Conservation (phyloP, 2,329 filamentous ascomycete genomes). For the Fusarium albosuccineum region DNA sequence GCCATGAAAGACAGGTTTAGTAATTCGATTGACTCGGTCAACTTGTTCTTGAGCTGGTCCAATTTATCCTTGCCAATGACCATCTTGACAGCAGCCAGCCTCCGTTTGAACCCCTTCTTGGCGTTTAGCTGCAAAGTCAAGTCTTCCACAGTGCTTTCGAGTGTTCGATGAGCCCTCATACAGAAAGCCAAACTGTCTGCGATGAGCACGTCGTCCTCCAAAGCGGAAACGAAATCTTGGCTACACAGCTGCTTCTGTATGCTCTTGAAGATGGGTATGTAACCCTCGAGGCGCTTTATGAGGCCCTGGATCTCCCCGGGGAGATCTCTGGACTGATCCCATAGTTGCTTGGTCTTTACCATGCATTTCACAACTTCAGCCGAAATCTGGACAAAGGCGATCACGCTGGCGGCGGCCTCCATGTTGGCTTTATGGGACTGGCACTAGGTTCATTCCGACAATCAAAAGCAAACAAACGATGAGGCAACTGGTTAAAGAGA, state of each 20-base stretch:
- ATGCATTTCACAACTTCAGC: slow-evolving; percentile 38
- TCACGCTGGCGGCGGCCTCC: slow-evolving; percentile 37
- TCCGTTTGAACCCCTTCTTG: slow-evolving; percentile 31
- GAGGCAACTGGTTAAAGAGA: background rate
- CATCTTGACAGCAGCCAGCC: slow-evolving; percentile 35
- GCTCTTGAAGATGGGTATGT: slow-evolving; percentile 27
- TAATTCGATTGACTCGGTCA: slow-evolving; percentile 28
- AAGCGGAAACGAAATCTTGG: slow-evolving; percentile 3
- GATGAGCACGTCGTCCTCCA: slow-evolving; percentile 14
- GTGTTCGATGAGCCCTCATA: slow-evolving; percentile 20
- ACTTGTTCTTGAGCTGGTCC: slow-evolving; percentile 28
- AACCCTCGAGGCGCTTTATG: slow-evolving; percentile 33
- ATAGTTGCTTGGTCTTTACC: slow-evolving; percentile 39
- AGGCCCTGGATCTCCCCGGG: slow-evolving; percentile 38
- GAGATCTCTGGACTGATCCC: slow-evolving; percentile 43
- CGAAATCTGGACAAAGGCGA: slow-evolving; percentile 45
- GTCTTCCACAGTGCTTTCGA: slow-evolving; percentile 33
- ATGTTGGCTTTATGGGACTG: slow-evolving; percentile 18
- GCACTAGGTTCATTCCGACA: background rate
- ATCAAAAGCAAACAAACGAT: background rate
- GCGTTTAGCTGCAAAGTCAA: slow-evolving; percentile 25
- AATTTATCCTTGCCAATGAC: slow-evolving; percentile 36
- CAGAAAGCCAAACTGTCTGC: slow-evolving; percentile 18
- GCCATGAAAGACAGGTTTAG: slow-evolving; percentile 32
- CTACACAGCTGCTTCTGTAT: slow-evolving; percentile 32